These are phyloP conservation scores for Hypoxylon lienhwacheense DNA, from an alignment of 495 filamentous ascomycete species.

Conservation along the genomic window DNA sequence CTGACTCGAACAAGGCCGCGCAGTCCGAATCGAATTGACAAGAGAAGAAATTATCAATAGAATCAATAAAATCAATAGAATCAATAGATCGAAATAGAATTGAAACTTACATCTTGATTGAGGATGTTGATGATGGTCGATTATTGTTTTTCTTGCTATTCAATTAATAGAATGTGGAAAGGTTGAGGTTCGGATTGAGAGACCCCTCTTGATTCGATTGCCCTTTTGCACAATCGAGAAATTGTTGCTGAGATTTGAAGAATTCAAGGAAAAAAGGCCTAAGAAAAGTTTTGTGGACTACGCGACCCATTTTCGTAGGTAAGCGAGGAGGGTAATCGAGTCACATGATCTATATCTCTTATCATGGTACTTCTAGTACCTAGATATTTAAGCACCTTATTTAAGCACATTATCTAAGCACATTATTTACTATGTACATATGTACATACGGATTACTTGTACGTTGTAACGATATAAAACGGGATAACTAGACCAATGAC, in stretches of 20 bases:
- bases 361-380: background rate
- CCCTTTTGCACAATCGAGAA: conserved; percentile 33
- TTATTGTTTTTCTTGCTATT: conserved; percentile 31
- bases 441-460: no score
- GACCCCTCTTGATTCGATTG: conserved; percentile 29
- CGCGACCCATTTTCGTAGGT: conserved; percentile 34
- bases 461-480: no score
- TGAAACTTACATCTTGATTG: conserved; percentile 45
- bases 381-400: background rate
- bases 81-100: background rate
- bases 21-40: conserved; percentile 16
- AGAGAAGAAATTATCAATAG: background rate
- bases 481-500: no score
- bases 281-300: conserved; percentile 35
- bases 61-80: background rate
- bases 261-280: no score
- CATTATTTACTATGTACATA: no score
- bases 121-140: conserved; percentile 36
- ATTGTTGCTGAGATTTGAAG: conserved; percentile 28
- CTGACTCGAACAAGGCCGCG: conserved; percentile 4
- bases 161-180: conserved; percentile 38
- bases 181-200: conserved; percentile 34
- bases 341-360: conserved; percentile 34
- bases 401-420: no score
- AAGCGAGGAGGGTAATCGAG: conserved; percentile 36